Evolutionary conservation across 2,329 filamentous ascomycete genomes (phyloP), one percentile per base, ranked within the genome.

Genomic region (Cladosporium phlei): DNA sequence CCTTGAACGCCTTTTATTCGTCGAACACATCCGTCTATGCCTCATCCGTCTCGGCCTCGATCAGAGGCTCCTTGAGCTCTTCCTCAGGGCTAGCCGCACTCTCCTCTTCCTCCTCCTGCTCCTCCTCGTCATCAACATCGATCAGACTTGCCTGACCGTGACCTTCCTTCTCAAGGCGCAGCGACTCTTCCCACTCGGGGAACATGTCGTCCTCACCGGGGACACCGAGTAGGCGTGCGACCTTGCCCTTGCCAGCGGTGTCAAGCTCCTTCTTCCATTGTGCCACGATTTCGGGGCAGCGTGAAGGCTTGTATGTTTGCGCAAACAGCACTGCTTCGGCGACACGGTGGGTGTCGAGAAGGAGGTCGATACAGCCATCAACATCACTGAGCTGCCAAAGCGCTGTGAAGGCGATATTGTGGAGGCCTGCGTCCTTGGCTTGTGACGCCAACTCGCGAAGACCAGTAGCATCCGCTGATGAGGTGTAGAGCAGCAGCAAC

Each of bases 161-260:
- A 3, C 86, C 85, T 58, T 89, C 83, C 49, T 77, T 79, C 72
- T 97, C 93, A 52, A 95, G 65, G 61, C 78, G 77, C 57, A 97
- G 64, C 74, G 88, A 96, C 67, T 93, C 85, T 4, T 95, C 86
- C 93, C 93, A 98, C 61, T 96, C 88, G 0, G 91, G 91, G 71
- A 98, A 98, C 57, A 98, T 77, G 50, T 77, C 87, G 57, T 65
- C 62, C 16, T 58, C 55, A 0, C 81, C 86, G 0, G 93, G 93
- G 0, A 88, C 77, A 51, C 86, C 91, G 45, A 98, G 78, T 40
- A 89, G 75, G 69, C 91, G 85, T 9, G 86, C 81, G 3, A 97
- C 85, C 55, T 93, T 88, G 9, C 77, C 79, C 74, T 94, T 95
- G 66, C 91, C 91, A 44, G 76, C 77, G 69, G 88, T 87, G 66